These are phyloP conservation scores for Yarrowia sp. DNA, from an alignment of 805 yeast species.

Conservation along the genomic window DNA sequence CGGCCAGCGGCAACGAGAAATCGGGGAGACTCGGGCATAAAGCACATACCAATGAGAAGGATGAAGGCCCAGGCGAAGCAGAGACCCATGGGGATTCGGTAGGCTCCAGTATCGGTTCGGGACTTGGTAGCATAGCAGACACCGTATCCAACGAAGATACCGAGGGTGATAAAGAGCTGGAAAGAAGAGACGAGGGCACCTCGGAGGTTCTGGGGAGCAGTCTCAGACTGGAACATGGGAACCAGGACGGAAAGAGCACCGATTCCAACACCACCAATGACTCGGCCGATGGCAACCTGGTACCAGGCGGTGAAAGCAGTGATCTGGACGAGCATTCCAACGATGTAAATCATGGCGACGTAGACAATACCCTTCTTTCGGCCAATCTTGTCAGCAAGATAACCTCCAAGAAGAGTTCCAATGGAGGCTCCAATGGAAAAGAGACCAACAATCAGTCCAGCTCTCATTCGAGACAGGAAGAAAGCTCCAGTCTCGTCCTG, in stretches of 20 bases:
- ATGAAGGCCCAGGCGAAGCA: constrained; percentile 70
- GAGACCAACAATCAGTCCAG: constrained; percentile 69
- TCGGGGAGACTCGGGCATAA: constrained; percentile 77
- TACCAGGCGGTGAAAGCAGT: constrained; percentile 43
- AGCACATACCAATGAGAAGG: constrained; percentile 58
- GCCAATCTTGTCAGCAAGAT: constrained; percentile 53
- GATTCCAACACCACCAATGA: constrained; percentile 71
- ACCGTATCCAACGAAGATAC: constrained; percentile 66
- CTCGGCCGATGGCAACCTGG: constrained; percentile 64
- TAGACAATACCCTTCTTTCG: constrained; percentile 41
- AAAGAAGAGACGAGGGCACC: constrained; percentile 75
- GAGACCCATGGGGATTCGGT: constrained; percentile 72
- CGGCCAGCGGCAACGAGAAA: constrained; percentile 58
- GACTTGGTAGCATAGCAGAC: constrained; percentile 66
- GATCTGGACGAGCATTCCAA: constrained; percentile 54
- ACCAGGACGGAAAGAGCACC: constrained; percentile 76
- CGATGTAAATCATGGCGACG: constrained; percentile 49
- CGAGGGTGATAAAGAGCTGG: constrained; percentile 73
- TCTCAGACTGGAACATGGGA: constrained; percentile 76
- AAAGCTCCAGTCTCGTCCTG: constrained; percentile 39
- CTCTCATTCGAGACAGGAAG: constrained; percentile 50
- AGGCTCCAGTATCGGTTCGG: constrained; percentile 48
- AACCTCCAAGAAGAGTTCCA: constrained; percentile 65
- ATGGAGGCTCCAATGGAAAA: constrained; percentile 68
- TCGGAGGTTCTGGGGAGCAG: constrained; percentile 73